phyloP scores from a whole-genome alignment of 768 basidiomycete genomes.

The Amanita inopinata region DNA sequence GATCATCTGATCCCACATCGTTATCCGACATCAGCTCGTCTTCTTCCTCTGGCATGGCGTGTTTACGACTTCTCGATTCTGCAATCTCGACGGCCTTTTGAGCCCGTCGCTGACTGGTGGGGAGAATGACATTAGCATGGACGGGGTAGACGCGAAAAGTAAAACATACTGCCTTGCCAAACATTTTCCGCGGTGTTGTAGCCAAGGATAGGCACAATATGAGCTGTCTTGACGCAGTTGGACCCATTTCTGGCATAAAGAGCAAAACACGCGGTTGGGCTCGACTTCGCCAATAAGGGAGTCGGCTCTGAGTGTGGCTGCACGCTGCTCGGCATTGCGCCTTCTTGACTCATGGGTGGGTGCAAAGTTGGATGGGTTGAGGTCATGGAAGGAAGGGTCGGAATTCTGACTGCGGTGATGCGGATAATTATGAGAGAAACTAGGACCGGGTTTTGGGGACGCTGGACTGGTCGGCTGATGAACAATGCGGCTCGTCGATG shows the following conservation, averaged over 20 bases:
- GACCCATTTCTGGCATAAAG: slow-evolving; percentile 73
- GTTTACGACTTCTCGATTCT: slow-evolving; percentile 25
- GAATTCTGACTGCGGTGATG: slow-evolving; percentile 12
- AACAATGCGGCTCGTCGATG: slow-evolving; percentile 1
- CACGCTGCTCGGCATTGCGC: slow-evolving; percentile 73
- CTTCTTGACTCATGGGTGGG: slow-evolving; percentile 57
- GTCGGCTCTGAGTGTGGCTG: slow-evolving; percentile 60
- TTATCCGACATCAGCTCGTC: slow-evolving; percentile 21
- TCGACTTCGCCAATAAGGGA: slow-evolving; percentile 58
- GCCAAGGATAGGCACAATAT: slow-evolving; percentile 78
- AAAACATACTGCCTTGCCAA: slow-evolving; percentile 51
- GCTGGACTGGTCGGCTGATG: slow-evolving; percentile 20
- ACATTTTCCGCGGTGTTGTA: slow-evolving; percentile 71
- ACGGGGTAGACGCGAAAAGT: slow-evolving; percentile 3
- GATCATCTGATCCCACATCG: slow-evolving; percentile 12
- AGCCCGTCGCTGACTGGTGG: slow-evolving; percentile 40
- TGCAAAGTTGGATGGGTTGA: slow-evolving; percentile 46
- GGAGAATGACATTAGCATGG: not conserved
- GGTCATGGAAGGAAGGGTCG: slow-evolving; percentile 39
- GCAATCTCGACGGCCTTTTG: slow-evolving; percentile 47
- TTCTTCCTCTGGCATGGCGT: slow-evolving; percentile 13
- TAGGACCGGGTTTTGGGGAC: slow-evolving; percentile 10
- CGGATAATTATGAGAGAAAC: slow-evolving; percentile 8
- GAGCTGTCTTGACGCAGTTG: slow-evolving; percentile 70
- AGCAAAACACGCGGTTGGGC: slow-evolving; percentile 66